Evolutionary conservation across 495 filamentous ascomycete genomes (phyloP).

Genomic region (Penicillium ucsense): DNA sequence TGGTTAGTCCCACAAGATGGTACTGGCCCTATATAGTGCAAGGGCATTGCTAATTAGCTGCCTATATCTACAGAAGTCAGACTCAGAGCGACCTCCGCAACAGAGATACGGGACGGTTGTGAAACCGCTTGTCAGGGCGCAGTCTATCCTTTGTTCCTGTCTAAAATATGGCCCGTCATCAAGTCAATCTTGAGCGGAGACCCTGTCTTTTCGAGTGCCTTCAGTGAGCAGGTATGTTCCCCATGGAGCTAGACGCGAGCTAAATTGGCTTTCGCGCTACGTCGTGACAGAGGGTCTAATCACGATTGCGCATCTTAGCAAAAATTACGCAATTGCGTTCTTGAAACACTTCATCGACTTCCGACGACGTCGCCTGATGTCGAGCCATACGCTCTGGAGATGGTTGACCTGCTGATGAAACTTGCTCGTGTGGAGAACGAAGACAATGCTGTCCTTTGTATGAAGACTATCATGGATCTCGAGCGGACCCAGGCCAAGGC

Average conservation of each 20-base stretch:
- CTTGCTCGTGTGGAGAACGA: conserved; percentile 90
- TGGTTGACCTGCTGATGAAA: conserved; percentile 81
- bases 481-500: conserved; percentile 85
- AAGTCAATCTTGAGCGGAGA: conserved; percentile 73
- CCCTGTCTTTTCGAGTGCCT: conserved; percentile 83
- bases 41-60: conserved; percentile 1
- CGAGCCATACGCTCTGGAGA: conserved; percentile 74
- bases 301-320: conserved; percentile 31
- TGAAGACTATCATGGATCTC: conserved; percentile 96
- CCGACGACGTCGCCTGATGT: conserved; percentile 75
- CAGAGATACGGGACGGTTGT: conserved; percentile 74
- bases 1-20: conserved; percentile 31
- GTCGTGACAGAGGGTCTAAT: conserved; percentile 2
- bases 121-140: conserved; percentile 58
- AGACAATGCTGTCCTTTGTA: conserved; percentile 93
- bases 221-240: conserved; percentile 63
- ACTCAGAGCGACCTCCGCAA: conserved; percentile 63
- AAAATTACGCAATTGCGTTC: conserved; percentile 78
- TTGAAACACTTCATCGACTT: conserved; percentile 89
- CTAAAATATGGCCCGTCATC: conserved; percentile 84
- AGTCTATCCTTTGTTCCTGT: conserved; percentile 66
- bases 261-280: not conserved
- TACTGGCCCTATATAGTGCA: too few relatives aligned
- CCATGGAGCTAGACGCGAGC: not conserved
- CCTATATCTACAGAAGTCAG: conserved; percentile 53